Evolutionary conservation across 305 asterid genomes (phyloP).

Genomic region (Fraxinus nigra): DNA sequence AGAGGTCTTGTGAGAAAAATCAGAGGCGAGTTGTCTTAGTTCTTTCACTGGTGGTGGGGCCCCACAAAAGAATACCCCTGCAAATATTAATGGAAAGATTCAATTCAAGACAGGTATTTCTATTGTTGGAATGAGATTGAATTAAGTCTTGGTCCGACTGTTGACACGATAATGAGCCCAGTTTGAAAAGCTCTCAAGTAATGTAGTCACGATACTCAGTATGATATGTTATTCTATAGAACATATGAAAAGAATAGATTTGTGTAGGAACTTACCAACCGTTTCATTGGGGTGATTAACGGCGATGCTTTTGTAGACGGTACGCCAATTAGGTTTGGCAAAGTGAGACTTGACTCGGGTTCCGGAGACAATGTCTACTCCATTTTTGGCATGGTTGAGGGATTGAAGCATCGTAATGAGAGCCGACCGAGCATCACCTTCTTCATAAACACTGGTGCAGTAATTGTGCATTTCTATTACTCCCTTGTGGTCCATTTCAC

Average conservation of each 20-base stretch:
- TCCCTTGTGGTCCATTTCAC: constrained; percentile 62
- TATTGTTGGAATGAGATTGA: neutral
- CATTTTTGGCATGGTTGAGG: constrained; percentile 75
- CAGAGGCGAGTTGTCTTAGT: constrained; percentile 66
- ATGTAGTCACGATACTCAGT: neutral
- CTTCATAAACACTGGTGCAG: constrained; percentile 85
- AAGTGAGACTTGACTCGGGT: constrained; percentile 81
- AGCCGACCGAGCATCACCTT: constrained; percentile 84
- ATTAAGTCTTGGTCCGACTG: neutral
- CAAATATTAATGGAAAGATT: constrained; percentile 7
- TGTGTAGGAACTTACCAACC: constrained; percentile 49
- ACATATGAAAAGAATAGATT: neutral
- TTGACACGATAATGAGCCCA: neutral
- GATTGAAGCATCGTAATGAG: constrained; percentile 79
- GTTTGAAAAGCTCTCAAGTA: neutral
- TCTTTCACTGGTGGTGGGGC: constrained; percentile 80
- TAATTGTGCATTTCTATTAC: constrained; percentile 87
- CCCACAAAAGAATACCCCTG: constrained; percentile 87
- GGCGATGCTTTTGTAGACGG: constrained; percentile 71
- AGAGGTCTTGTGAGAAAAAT: constrained; percentile 70
- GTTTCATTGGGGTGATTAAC: constrained; percentile 62
- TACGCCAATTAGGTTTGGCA: constrained; percentile 85
- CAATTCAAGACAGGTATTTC: neutral
- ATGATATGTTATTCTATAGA: too few species aligned
- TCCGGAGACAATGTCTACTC: constrained; percentile 77